Evolutionary conservation across 306 rosid species (phyloP).

Genomic region (Herpetospermum pedunculosum): DNA sequence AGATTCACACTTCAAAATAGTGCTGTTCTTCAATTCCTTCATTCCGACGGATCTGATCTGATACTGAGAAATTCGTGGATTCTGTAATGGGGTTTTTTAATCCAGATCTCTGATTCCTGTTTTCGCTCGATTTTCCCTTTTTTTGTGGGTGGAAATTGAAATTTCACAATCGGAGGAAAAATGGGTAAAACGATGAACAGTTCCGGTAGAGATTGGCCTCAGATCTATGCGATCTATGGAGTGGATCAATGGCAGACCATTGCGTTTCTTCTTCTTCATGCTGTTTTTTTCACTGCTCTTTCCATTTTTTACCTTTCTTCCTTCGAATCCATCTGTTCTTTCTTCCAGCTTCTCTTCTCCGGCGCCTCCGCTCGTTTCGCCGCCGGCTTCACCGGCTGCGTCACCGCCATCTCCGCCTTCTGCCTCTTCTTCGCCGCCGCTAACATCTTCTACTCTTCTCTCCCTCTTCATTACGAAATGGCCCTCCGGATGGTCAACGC

Average conservation of each 20-base stretch:
- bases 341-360: slow-evolving; percentile 46
- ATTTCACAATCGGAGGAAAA: background rate
- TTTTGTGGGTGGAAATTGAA: background rate
- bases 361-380: slow-evolving; percentile 59
- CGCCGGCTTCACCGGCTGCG: slow-evolving; percentile 81
- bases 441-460: slow-evolving; percentile 85
- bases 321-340: slow-evolving; percentile 38
- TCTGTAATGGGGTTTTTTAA: background rate
- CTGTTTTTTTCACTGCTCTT: slow-evolving; percentile 48
- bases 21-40: background rate
- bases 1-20: background rate
- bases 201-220: slow-evolving; percentile 62
- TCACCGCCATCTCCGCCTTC: slow-evolving; percentile 63
- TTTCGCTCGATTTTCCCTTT: background rate
- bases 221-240: slow-evolving; percentile 92
- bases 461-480: slow-evolving; percentile 85
- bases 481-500: slow-evolving; percentile 75
- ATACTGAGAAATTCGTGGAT: background rate
- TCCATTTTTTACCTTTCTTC: slow-evolving; percentile 60
- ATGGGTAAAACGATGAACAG: slow-evolving; percentile 52
- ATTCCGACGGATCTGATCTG: background rate
- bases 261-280: slow-evolving; percentile 61
- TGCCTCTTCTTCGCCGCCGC: slow-evolving; percentile 84
- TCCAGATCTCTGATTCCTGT: background rate
- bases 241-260: slow-evolving; percentile 89